A percentile compares a stretch with the other conserved stretches of the same genome.
These are phyloP conservation scores for Hemileccinum impolitum DNA, from an alignment of 768 basidiomycete genomes.

Conservation along the genomic window DNA sequence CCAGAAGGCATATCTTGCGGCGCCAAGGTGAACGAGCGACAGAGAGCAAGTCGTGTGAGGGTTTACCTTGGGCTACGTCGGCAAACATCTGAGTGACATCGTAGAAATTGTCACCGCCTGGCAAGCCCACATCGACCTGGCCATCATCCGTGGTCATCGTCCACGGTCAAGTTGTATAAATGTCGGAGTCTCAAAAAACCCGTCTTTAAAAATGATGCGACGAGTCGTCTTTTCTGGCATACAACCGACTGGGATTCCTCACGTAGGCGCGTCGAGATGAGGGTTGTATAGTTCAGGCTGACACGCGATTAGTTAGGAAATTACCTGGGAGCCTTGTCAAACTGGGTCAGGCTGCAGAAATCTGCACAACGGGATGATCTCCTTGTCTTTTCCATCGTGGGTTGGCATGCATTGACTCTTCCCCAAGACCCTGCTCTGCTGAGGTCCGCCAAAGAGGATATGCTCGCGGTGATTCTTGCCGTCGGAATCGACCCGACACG, in stretches of 20 bases:
- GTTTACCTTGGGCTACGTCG: slow-evolving; percentile 58
- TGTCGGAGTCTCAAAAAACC: too few species aligned
- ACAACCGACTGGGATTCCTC: slow-evolving; percentile 89
- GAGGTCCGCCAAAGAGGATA: slow-evolving; percentile 65
- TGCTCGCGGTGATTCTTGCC: slow-evolving; percentile 82
- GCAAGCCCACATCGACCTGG: too few species aligned
- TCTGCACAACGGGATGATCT: slow-evolving; percentile 53
- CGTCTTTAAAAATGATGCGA: too few species aligned
- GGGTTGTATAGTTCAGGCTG: too few species aligned
- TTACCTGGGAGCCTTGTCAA: slow-evolving; percentile 86
- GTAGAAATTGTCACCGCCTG: slow-evolving; percentile 58
- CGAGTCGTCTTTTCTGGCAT: slow-evolving; percentile 83
- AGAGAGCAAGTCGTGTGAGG: background rate
- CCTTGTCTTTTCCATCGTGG: slow-evolving; percentile 84
- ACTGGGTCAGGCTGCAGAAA: slow-evolving; percentile 92
- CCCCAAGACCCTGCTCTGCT: slow-evolving; percentile 77
- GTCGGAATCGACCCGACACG: slow-evolving; percentile 78
- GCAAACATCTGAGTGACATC: slow-evolving; percentile 62
- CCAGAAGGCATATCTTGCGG: slow-evolving; percentile 60
- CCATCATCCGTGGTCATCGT: too few species aligned
- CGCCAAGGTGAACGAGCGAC: slow-evolving; percentile 10
- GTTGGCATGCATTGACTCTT: slow-evolving; percentile 91
- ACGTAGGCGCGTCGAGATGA: too few species aligned
- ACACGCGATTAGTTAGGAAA: slow-evolving; percentile 72
- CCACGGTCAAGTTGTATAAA: too few species aligned